Conservation (phyloP, 106 monocot genomes). For the Alisma plantagoaquatica region DNA sequence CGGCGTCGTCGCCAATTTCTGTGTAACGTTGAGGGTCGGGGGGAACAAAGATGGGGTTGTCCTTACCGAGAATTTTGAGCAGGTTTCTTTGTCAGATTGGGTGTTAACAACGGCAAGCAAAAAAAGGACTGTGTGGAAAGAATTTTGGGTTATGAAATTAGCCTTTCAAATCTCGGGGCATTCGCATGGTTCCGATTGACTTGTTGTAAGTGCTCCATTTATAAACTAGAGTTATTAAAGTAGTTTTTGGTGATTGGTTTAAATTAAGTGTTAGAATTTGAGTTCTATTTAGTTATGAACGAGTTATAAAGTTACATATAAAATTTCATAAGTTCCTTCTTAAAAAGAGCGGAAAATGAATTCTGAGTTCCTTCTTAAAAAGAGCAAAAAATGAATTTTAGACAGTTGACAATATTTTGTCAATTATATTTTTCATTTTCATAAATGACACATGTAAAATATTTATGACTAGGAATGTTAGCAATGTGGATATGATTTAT, state of each 20-base stretch:
- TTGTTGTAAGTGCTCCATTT: not conserved
- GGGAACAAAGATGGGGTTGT: not conserved
- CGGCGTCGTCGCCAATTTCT: too few species aligned
- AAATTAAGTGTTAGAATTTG: not conserved
- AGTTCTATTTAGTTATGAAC: not conserved
- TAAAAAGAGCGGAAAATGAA: too few species aligned
- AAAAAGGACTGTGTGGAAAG: not conserved
- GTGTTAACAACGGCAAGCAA: too few species aligned
- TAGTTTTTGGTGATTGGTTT: not conserved
- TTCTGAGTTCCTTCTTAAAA: too few species aligned
- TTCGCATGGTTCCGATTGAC: not conserved
- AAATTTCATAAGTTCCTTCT: too few species aligned
- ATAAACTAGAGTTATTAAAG: not conserved
- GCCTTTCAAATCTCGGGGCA: not conserved
- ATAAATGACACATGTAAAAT: too few species aligned
- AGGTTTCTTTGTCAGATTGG: too few species aligned
- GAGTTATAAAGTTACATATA: not conserved
- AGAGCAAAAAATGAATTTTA: too few species aligned
- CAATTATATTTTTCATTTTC: too few species aligned
- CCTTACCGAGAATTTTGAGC: not conserved
- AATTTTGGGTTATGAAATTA: not conserved
- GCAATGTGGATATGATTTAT: too few species aligned
- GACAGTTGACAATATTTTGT: too few species aligned
- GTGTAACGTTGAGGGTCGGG: not conserved
- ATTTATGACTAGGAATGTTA: too few species aligned